Evolutionary conservation across 176 grass and related monocot species (phyloP).

Genomic region (Sorghum bicolor): DNA sequence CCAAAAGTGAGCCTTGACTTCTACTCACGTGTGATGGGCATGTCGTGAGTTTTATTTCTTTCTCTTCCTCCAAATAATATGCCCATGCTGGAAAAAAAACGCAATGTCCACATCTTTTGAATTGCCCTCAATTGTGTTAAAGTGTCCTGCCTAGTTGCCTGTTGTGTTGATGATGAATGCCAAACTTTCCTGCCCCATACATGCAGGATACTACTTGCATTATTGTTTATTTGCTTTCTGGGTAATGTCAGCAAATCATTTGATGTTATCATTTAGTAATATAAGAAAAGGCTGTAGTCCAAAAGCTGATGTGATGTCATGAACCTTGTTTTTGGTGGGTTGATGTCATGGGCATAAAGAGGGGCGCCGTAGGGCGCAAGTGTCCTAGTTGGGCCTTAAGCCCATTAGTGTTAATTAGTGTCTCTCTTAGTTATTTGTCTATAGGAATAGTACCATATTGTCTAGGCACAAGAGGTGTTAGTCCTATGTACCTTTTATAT

Average conservation of each 20-base stretch:
- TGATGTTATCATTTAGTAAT: not conserved
- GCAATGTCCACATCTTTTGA: not conserved
- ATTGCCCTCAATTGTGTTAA: not conserved
- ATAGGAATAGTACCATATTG: too few species aligned
- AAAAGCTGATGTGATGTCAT: not conserved
- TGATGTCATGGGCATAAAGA: too few species aligned
- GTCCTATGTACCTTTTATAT: too few species aligned
- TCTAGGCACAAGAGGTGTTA: too few species aligned
- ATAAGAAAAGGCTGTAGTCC: not conserved
- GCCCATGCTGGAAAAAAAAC: not conserved
- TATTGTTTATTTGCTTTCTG: not conserved
- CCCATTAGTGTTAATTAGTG: too few species aligned
- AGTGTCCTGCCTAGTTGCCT: not conserved
- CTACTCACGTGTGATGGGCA: constrained; percentile 93
- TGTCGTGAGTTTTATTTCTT: constrained; percentile 71
- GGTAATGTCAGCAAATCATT: not conserved
- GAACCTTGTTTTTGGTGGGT: not conserved
- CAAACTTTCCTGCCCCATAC: not conserved
- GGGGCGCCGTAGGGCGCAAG: too few species aligned
- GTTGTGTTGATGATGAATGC: not conserved
- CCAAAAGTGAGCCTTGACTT: constrained; percentile 96
- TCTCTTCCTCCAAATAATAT: not conserved
- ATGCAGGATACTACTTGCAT: not conserved
- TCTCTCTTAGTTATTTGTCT: too few species aligned
- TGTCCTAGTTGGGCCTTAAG: too few species aligned